Evolutionary conservation across 257 asterid species (phyloP).

Genomic region (Rauvolfia tetraphylla): DNA sequence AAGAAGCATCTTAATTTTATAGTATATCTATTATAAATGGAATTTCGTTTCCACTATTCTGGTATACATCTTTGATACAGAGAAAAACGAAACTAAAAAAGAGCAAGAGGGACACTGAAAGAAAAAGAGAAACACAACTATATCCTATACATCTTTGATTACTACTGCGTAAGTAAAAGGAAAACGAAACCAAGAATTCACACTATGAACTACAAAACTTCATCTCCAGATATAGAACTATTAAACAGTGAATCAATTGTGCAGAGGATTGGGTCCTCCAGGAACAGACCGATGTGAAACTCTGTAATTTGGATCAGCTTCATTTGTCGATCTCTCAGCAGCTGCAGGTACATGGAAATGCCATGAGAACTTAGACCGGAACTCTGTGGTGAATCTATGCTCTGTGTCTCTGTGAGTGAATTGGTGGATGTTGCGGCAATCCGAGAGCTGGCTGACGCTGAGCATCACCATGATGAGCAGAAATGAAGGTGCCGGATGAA

Average conservation of each 20-base stretch:
- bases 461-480: slow-evolving; percentile 22
- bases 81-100: neutral
- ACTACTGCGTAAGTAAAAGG: neutral
- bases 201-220: slow-evolving; percentile 23
- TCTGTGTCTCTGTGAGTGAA: neutral
- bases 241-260: slow-evolving; percentile 31
- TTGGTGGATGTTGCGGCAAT: slow-evolving; percentile 22
- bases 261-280: slow-evolving; percentile 66
- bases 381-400: slow-evolving; percentile 6
- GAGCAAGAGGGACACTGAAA: neutral
- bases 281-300: slow-evolving; percentile 41
- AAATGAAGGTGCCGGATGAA: slow-evolving; percentile 16
- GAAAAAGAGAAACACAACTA: neutral
- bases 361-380: slow-evolving; percentile 24
- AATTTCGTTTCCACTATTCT: neutral
- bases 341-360: slow-evolving; percentile 22
- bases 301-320: slow-evolving; percentile 10
- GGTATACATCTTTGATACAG: slow-evolving; percentile 3
- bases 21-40: neutral
- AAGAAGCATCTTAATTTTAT: neutral
- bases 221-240: neutral
- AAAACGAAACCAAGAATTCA: neutral
- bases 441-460: slow-evolving; percentile 24
- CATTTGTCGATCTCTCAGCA: slow-evolving; percentile 27
- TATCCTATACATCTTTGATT: slow-evolving; percentile 9